Evolutionary conservation across 805 yeast species (phyloP).

Genomic region (Myxozyma monticola): DNA sequence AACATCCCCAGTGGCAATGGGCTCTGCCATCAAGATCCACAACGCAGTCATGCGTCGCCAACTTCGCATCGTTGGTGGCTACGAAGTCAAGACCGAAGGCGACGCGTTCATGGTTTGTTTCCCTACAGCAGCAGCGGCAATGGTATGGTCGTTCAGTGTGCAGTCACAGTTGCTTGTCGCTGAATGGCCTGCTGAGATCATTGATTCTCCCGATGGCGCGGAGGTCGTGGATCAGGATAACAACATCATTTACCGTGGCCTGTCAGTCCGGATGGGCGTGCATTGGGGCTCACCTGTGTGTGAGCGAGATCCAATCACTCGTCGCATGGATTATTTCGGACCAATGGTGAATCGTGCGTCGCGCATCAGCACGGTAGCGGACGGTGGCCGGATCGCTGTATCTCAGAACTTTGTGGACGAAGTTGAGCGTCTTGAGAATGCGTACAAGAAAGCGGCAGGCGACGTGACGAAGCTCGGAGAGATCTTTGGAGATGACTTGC

Average conservation of each 20-base stretch:
- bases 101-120: constrained; percentile 98
- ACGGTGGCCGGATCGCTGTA: constrained; percentile 95
- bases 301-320: constrained; percentile 89
- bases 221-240: constrained; percentile 65
- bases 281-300: constrained; percentile 99
- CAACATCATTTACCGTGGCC: constrained; percentile 72
- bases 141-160: constrained; percentile 91
- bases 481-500: constrained; percentile 37
- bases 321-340: constrained; percentile 98
- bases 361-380: constrained; percentile 90
- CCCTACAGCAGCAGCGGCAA: constrained; percentile 85
- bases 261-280: constrained; percentile 95
- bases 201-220: constrained; percentile 80
- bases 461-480: constrained; percentile 33
- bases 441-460: constrained; percentile 42
- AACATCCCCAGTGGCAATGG: constrained; percentile 86
- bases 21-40: constrained; percentile 93
- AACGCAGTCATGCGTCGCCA: constrained; percentile 93
- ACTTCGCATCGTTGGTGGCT: constrained; percentile 89
- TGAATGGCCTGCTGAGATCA: constrained; percentile 94
- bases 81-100: constrained; percentile 98
- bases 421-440: constrained; percentile 55
- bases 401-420: constrained; percentile 80
- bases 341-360: constrained; percentile 98
- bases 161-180: constrained; percentile 79